Evolutionary conservation across 1,284 basidiomycete genomes (phyloP).

Genomic region (Volvariella surrecta): DNA sequence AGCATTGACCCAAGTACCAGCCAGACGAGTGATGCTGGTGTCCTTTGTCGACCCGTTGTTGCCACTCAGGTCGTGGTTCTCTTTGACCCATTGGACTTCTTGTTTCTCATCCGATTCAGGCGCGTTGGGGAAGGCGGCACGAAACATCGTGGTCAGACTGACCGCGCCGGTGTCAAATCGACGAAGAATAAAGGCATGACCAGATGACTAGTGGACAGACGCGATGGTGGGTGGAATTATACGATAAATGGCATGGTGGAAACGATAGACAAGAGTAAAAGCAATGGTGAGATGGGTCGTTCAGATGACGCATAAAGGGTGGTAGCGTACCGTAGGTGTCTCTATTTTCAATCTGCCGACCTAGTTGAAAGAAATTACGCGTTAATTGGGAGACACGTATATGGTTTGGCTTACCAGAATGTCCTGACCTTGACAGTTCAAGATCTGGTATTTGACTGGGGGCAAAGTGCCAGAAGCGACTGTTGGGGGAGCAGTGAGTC

Average conservation of each 20-base stretch:
- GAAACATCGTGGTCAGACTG: slow-evolving; percentile 96
- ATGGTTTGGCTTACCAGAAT: slow-evolving; percentile 56
- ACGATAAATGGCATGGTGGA: slow-evolving; percentile 9
- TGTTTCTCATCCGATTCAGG: slow-evolving; percentile 71
- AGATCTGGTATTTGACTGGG: slow-evolving; percentile 77
- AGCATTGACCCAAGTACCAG: slow-evolving; percentile 84
- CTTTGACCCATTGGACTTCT: slow-evolving; percentile 84
- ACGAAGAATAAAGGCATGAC: slow-evolving; percentile 91
- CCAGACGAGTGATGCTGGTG: slow-evolving; percentile 59
- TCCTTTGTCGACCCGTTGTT: slow-evolving; percentile 77
- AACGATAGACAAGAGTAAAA: slow-evolving; percentile 3
- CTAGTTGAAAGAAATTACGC: slow-evolving; percentile 24
- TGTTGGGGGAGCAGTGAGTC: slow-evolving; percentile 13
- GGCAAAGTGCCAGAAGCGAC: slow-evolving; percentile 32
- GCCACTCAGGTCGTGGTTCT: slow-evolving; percentile 68
- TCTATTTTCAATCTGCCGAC: slow-evolving; percentile 88
- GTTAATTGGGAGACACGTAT: slow-evolving; percentile 3
- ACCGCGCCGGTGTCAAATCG: slow-evolving; percentile 95
- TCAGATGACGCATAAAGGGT: slow-evolving; percentile 2
- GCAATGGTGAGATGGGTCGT: slow-evolving; percentile 3
- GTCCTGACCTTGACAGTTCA: slow-evolving; percentile 74
- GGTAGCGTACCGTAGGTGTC: slow-evolving; percentile 63
- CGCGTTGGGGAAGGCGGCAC: slow-evolving; percentile 89
- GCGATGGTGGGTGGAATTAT: slow-evolving; percentile 6
- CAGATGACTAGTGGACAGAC: slow-evolving; percentile 39